Base-by-base conservation (phyloP, 2,329 filamentous ascomycete species). In the Didymella pomorum region DNA sequence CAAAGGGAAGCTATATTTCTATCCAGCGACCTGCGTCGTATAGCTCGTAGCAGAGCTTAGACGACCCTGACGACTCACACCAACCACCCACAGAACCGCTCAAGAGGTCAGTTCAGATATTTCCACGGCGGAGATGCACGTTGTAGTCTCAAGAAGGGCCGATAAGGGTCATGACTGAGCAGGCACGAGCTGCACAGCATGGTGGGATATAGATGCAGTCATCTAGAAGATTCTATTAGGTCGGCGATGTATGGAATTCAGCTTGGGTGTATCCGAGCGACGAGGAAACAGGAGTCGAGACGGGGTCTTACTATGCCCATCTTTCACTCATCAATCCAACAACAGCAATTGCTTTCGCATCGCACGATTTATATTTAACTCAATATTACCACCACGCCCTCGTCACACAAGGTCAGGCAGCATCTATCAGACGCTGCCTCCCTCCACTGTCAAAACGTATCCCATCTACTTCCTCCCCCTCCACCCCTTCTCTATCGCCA, bases 401-500 rank as follows among this genome's bases (percentile, higher is more conserved):
- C 9, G 4, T 23, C 29, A 25, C 29, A 35, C 20, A 18, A 35
- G 12, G 2, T 7, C 29, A 47, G 9, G 31, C 29, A 39, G 23
- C 46, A 26, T 48, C 33, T 39, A 8, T 5, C 2, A 14, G 31
- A 37, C 31, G 46, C 21, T 28, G 29, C 55, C 7, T 28, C 33
- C 8, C 23, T n/a, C 26, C 43, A 52, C 52, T 62, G 62, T 58
- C 56, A 68, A 61, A 42, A 66, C 61, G 67, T 72, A 71, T 68
- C 70, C 70, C 29, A 71, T 72, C 44, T 72, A 71, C 58, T 72
- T 71, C 44, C 69, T 72, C 51, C 68, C 68, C 23, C 59, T 71
- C 5, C 69, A 73, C 37, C 69, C 71, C 18, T 71, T 71, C 60
- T 71, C 69, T 26, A 61, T 72, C 52, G 69, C 69, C 42, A 71